Evolutionary conservation across 768 basidiomycete genomes (phyloP).

Genomic region (Nidularia pulvinata): DNA sequence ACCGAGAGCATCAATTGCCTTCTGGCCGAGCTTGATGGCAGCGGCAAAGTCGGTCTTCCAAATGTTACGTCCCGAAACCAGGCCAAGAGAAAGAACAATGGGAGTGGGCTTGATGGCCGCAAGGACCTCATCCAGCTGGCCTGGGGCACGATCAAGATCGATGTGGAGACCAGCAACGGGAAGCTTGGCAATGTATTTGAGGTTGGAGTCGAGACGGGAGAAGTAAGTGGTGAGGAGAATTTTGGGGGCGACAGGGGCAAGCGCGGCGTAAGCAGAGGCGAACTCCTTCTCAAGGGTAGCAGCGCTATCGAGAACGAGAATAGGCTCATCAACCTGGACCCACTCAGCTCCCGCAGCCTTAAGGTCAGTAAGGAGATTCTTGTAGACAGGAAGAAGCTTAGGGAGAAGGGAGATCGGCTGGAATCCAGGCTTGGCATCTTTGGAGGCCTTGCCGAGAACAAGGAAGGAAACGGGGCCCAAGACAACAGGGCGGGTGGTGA

Average conservation of each 20-base stretch:
- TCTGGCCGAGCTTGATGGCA: constrained; percentile 81
- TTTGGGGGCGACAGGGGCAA: constrained; percentile 83
- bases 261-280: constrained; percentile 76
- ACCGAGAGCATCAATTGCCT: constrained; percentile 83
- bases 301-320: constrained; percentile 91
- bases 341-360: constrained; percentile 92
- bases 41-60: constrained; percentile 96
- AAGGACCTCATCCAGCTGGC: constrained; percentile 82
- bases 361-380: constrained; percentile 84
- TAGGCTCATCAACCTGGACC: constrained; percentile 97
- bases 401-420: constrained; percentile 89
- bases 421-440: constrained; percentile 83
- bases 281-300: constrained; percentile 78
- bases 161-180: constrained; percentile 95
- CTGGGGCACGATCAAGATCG: constrained; percentile 92
- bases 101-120: constrained; percentile 82
- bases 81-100: constrained; percentile 87
- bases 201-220: constrained; percentile 91
- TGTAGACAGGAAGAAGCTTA: constrained; percentile 91
- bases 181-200: constrained; percentile 88
- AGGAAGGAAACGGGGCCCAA: constrained; percentile 97
- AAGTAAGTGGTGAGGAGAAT: constrained; percentile 97
- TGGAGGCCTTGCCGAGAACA: constrained; percentile 86
- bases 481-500: constrained; percentile 92
- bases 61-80: constrained; percentile 98